These are phyloP conservation scores for Talaromyces sp. DNA, from an alignment of 2,329 filamentous ascomycete genomes.

Conservation along the genomic window DNA sequence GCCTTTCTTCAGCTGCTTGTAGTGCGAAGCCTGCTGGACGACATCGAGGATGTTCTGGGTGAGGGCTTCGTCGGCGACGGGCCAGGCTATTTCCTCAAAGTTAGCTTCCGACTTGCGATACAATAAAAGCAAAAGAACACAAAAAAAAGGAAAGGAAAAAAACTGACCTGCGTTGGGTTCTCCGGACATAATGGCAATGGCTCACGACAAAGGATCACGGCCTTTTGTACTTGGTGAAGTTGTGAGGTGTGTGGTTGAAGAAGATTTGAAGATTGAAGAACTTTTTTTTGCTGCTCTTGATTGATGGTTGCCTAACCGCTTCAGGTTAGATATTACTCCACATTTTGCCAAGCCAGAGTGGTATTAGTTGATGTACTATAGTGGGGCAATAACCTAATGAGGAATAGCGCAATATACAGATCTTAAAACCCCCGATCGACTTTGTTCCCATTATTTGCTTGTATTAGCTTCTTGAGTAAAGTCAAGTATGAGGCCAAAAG, in stretches of 20 bases:
- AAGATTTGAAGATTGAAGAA: neutral
- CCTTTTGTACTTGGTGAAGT: constrained; percentile 19
- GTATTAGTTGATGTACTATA: neutral
- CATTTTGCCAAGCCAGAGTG: neutral
- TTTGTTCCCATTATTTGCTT: too few species aligned
- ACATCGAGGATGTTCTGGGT: constrained; percentile 80
- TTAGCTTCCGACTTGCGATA: neutral
- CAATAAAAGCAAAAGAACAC: too few species aligned
- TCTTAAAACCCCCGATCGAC: neutral
- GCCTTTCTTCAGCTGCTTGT: constrained; percentile 79
- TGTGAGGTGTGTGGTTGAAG: constrained; percentile 7
- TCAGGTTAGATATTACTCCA: neutral
- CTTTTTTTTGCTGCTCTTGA: constrained; percentile 2
- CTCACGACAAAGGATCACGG: constrained; percentile 40
- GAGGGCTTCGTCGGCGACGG: constrained; percentile 68
- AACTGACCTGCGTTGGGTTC: constrained; percentile 31
- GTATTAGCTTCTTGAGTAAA: neutral
- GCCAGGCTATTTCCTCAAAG: constrained; percentile 55
- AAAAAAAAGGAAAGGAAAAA: neutral
- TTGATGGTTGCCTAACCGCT: neutral
- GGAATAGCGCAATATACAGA: neutral
- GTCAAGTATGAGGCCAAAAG: neutral
- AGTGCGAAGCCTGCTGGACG: constrained; percentile 64
- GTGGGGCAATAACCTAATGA: neutral
- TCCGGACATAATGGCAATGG: constrained; percentile 36